A percentile compares a stretch with the other conserved stretches of the same genome.
These are phyloP conservation scores for Penicillium longicatenatum DNA, from an alignment of 495 filamentous ascomycete species.

Conservation along the genomic window DNA sequence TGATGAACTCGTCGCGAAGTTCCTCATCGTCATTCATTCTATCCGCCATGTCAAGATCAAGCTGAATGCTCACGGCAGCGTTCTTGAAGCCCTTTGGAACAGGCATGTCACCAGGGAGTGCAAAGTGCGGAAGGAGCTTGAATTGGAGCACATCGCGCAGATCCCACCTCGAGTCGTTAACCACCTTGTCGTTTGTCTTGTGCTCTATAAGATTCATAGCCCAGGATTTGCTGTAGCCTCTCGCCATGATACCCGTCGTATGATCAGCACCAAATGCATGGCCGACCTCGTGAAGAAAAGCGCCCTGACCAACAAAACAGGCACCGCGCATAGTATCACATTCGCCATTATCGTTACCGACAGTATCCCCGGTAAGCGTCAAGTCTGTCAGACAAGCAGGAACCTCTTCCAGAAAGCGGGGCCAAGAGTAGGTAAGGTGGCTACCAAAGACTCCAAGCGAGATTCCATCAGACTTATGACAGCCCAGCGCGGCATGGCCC, in stretches of 20 bases:
- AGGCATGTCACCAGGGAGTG: constrained; percentile 30
- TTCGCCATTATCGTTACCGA: constrained; percentile 43
- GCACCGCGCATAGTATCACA: constrained; percentile 40
- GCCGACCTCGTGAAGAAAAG: constrained; percentile 43
- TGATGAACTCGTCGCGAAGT: constrained; percentile 5
- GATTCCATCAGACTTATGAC: constrained; percentile 39
- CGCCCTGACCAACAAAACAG: constrained; percentile 45
- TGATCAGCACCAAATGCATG: constrained; percentile 43
- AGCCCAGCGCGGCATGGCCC: constrained; percentile 46
- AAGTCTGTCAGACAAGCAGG: constrained; percentile 36
- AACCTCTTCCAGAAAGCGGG: constrained; percentile 48
- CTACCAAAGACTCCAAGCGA: constrained; percentile 52
- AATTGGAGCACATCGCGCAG: constrained; percentile 36
- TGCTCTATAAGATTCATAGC: constrained; percentile 33
- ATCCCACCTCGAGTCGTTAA: constrained; percentile 38
- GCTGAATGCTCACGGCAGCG: constrained; percentile 6
- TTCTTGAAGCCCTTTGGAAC: constrained; percentile 8
- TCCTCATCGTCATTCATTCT: neutral
- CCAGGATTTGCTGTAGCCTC: constrained; percentile 42
- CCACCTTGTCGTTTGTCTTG: constrained; percentile 15
- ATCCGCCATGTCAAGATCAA: neutral
- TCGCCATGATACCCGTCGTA: constrained; percentile 38
- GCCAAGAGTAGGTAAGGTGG: constrained; percentile 49
- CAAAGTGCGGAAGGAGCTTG: constrained; percentile 35
- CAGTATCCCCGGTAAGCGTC: constrained; percentile 28